phyloP scores from a whole-genome alignment of 2,329 filamentous ascomycete genomes.

The Onygenales sp. region DNA sequence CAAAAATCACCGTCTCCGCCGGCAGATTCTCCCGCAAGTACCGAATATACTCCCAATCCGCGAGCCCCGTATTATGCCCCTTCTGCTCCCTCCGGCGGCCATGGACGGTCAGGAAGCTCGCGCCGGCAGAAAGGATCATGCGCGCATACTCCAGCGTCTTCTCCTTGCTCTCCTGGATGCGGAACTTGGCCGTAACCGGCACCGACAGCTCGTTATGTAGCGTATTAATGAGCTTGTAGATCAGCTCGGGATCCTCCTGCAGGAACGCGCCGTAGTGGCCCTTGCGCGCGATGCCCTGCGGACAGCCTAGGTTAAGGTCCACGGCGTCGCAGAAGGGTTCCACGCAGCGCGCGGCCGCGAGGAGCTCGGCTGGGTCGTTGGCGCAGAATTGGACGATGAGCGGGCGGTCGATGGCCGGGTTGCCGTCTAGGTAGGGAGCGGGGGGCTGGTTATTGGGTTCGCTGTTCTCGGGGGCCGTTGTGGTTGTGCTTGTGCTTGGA shows the following conservation, averaged over 20 bases:
- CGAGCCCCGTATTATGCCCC: conserved; percentile 85
- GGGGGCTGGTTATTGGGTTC: neutral
- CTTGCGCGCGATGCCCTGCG: conserved; percentile 85
- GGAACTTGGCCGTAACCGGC: conserved; percentile 90
- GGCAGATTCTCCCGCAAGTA: conserved; percentile 77
- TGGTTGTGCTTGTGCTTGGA: conserved; percentile 16
- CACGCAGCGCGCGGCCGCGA: conserved; percentile 62
- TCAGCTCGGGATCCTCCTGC: conserved; percentile 81
- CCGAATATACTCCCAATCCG: conserved; percentile 80
- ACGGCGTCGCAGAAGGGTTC: conserved; percentile 89
- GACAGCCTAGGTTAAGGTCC: conserved; percentile 90
- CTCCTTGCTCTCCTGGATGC: conserved; percentile 77
- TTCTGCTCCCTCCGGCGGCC: conserved; percentile 85
- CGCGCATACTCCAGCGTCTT: conserved; percentile 80
- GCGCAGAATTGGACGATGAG: conserved; percentile 92
- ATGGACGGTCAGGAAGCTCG: conserved; percentile 89
- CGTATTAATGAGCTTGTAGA: conserved; percentile 73
- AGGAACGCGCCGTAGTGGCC: conserved; percentile 91
- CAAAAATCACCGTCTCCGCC: conserved; percentile 83
- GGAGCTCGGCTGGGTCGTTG: conserved; percentile 38
- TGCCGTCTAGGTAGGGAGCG: conserved; percentile 67
- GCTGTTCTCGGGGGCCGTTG: conserved; percentile 5
- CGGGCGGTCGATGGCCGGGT: conserved; percentile 72
- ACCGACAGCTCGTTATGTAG: conserved; percentile 68
- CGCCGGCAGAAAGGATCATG: conserved; percentile 77